Evolutionary conservation across 257 asterid genomes (phyloP), one percentile per base, ranked within the genome.

Genomic region (Marsdenia floribunda): DNA sequence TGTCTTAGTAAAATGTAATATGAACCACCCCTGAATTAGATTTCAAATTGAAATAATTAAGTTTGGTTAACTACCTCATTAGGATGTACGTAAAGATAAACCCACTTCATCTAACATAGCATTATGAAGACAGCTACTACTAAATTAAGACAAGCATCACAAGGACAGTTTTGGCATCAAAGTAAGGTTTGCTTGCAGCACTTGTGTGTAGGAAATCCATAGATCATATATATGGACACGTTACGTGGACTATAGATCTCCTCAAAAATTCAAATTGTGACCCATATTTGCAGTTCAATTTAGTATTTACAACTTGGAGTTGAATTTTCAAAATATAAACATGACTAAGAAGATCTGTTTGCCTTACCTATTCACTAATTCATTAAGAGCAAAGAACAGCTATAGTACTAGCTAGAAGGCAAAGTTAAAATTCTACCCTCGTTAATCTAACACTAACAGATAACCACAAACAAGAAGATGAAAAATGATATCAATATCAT

Each of bases 231-330:
- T n/a, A n/a, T n/a, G n/a, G n/a, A n/a, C n/a, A n/a, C n/a, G n/a
- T n/a, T n/a, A n/a, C n/a, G n/a, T 53, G 33, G 65, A 3, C 71
- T 40, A 7, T 67, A 38, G 71, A n/a, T 68, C 72, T 68, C 37
- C 19, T 6, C 12, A 42, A 68, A 68, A 0, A 0, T 68, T 4
- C 29, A 21, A 60, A 11, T 1, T 61, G 67, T 29, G 4, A 29
- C n/a, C 42, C 21, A 59, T 61, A 60, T 60, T 60, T 24, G 67
- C 3, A 60, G 67, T 40, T 26, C 67, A 19, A 15, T 60, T 60
- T 3, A 26, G 3, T 26, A 29, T 29, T 61, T 22, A 16, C 33
- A 29, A 29, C 33, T 29, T 29, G 33, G 67, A 13, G 3, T 61
- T 61, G 42, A 29, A 13, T 13, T 26, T 26, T 60, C 19, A 60